Conservation (phyloP, 2,329 filamentous ascomycete genomes). For the Ilyonectria mors-panacis region DNA sequence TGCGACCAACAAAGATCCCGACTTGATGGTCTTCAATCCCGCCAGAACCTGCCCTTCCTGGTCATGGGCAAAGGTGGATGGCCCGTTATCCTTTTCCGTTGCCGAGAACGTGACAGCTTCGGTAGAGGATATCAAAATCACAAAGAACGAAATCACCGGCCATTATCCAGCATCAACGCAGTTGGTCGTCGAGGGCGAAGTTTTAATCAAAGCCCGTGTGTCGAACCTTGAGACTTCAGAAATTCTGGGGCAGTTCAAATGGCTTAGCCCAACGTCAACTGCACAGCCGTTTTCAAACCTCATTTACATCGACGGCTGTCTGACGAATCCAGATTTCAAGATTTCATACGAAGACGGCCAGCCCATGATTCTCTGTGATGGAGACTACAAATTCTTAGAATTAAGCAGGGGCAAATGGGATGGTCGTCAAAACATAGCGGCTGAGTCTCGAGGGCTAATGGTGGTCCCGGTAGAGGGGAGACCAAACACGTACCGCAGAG, state of each 20-base stretch:
- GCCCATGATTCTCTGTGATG: not conserved
- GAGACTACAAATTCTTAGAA: constrained; percentile 7
- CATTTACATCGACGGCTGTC: constrained; percentile 13
- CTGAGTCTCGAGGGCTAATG: constrained; percentile 13
- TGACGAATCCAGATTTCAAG: constrained; percentile 11
- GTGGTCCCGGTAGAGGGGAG: constrained; percentile 5
- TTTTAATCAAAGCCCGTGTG: not conserved
- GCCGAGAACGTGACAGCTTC: constrained; percentile 10
- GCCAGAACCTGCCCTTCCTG: constrained; percentile 15
- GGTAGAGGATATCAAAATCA: not conserved
- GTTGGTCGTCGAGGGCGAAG: constrained; percentile 9
- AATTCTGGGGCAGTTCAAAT: constrained; percentile 2
- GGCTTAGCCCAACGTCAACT: not conserved
- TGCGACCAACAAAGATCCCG: not conserved
- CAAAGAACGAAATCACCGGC: constrained; percentile 8
- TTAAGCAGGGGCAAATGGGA: constrained; percentile 10
- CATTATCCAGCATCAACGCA: not conserved
- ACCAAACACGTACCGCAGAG: constrained; percentile 1
- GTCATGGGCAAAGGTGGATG: constrained; percentile 23
- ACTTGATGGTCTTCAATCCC: not conserved
- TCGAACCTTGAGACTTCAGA: not conserved
- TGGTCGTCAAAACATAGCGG: constrained; percentile 8
- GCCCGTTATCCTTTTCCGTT: constrained; percentile 13
- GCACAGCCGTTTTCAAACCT: constrained; percentile 3
- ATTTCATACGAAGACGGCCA: not conserved